Percentiles rank a stretch among this genome's conserved stretches.
Conservation (phyloP, 768 basidiomycete species). For the Amanita molliuscula region DNA sequence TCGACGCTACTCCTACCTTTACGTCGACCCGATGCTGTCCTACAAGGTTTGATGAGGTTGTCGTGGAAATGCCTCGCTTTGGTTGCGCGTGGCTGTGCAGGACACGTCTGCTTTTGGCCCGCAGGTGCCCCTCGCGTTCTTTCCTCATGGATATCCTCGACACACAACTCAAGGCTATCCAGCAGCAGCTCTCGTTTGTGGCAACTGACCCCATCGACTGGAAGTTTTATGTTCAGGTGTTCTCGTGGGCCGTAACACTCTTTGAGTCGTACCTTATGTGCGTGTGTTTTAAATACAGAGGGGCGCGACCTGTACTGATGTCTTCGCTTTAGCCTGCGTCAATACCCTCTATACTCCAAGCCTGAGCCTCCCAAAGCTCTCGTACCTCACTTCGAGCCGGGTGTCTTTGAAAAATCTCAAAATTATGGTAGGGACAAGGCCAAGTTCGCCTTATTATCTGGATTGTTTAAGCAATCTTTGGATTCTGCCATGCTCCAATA, state of each 20-base stretch:
- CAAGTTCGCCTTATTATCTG: conserved; percentile 64
- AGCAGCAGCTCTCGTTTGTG: conserved; percentile 61
- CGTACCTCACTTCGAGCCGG: conserved; percentile 51
- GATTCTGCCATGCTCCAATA: conserved; percentile 64
- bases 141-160: conserved; percentile 54
- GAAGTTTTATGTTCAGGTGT: conserved; percentile 70
- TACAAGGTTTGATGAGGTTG: too few relatives aligned
- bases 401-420: conserved; percentile 84
- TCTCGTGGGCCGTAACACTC: conserved; percentile 67
- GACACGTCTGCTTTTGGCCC: not conserved
- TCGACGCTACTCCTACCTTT: too few relatives aligned
- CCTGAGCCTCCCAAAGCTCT: conserved; percentile 62
- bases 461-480: conserved; percentile 61
- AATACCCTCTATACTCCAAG: conserved; percentile 79
- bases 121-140: conserved; percentile 5
- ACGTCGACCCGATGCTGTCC: too few relatives aligned
- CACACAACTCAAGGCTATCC: conserved; percentile 42
- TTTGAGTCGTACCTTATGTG: conserved; percentile 87
- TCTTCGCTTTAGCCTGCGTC: conserved; percentile 40
- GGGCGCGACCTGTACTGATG: not conserved
- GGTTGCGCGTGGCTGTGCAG: conserved; percentile 3
- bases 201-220: conserved; percentile 66
- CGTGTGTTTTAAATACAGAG: conserved; percentile 19
- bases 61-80: too few relatives aligned
- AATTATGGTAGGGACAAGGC: conserved; percentile 88